Base-by-base conservation (phyloP, 1,139 yeast species). In the Geotrichum histeridarum region DNA sequence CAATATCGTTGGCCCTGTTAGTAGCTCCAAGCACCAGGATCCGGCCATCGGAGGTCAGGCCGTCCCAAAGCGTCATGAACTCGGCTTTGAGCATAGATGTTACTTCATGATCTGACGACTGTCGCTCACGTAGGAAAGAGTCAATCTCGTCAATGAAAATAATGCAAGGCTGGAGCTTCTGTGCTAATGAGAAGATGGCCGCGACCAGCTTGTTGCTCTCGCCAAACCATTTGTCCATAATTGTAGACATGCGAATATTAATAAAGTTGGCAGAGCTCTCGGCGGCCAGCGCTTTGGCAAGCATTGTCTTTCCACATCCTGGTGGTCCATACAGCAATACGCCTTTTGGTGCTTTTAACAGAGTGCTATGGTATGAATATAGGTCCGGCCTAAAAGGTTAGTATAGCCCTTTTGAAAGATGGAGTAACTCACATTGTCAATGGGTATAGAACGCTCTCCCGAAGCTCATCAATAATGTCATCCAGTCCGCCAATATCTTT, bases 141-240 rank as follows among this genome's bases (percentile, higher is more conserved):
- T 93, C 99, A 59, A 93, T 93, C 70, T 93, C 99, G 72, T 93
- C 99, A 60, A 93, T 89, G 69, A 93, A 93, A 52, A 93, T 83
- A 60, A 93, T 93, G 70, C 97, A 89, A 1, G 99, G 99, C 69
- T 90, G 93, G 45, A 93, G 77, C 67, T 93, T 93, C 59, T 81
- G 78, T 4, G 98, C 98, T 58, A 93, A 76, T 9, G 96, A 84
- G 67, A 93, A 93, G 48, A 93, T 81, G 1, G 97, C 98, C 61
- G 91, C 95, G 1, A 90, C 95, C 48, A 91, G 83, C 73, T 93
- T 93, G 70, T 93, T 93, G 47, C 94, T 84, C 69, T 93, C 98
- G 17, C 99, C 99, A 68, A 89, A 93, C 96, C 97, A 93, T 70
- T 93, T 93, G 72, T 93, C 97, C 94, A 93, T 88, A 22, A 93